Evolutionary conservation across 495 filamentous ascomycete species (phyloP), one percentile per base, ranked within the genome.

Genomic region (Aspergillus bertholletiae): DNA sequence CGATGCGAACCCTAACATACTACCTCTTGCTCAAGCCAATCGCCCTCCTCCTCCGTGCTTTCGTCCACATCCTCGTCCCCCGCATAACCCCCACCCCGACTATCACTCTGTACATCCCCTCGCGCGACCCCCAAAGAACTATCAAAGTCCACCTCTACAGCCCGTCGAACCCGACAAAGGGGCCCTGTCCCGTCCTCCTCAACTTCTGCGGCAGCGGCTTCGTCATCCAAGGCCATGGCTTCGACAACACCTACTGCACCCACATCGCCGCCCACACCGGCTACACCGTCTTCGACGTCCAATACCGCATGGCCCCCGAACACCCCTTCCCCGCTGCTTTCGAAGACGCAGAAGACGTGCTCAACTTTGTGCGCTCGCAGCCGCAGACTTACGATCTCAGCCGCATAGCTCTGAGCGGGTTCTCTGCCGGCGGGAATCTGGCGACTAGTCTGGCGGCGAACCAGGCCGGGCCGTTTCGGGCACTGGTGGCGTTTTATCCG

Each of bases 261-360:
- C 40, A 49, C 45, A 53, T 73, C 45, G 48, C 58, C 45, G 22
- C 43, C 9, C 24, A 60, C 22, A 60, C 67, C 15, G 55, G 51
- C 12, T 62, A 68, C 54, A 51, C 54, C 7, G 65, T 68, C 2
- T 28, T 70, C 30, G 67, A 70, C 41, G 80, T 88, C 5, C 74
- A 82, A 5, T 92, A 92, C 68, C 77, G 88, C 7, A 78, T 92
- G 3, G 78, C 87, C 5, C 89, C 88, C 2, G 84, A 90, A 61
- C 56, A 83, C 53, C 78, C 86, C 0, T 89, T 88, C 61, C 87
- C 87, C 8, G 74, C 84, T 0, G 83, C 84, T 11, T 58, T 92
- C 3, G 68, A 92, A 27, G 88, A 92, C 57, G 86, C 79, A 5
- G 65, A 66, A 44, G 67, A 70, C 23, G 57, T 53, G n/a, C 22